These are phyloP conservation scores for California macrophylla DNA, from an alignment of 441 rosid genomes.

Conservation along the genomic window DNA sequence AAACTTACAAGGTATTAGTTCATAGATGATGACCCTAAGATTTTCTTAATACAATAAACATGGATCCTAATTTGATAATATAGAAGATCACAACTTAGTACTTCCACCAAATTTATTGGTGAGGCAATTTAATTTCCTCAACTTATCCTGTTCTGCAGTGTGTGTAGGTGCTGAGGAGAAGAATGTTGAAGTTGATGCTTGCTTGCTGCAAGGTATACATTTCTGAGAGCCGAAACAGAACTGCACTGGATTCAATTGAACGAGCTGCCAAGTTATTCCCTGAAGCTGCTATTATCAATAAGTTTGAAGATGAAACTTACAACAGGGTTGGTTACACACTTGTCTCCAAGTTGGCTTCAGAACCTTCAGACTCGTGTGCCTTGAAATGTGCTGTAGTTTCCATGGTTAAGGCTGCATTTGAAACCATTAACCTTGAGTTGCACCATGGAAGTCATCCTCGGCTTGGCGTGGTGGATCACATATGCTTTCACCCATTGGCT, in stretches of 20 bases:
- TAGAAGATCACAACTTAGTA: conserved; percentile 4
- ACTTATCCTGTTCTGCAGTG: conserved; percentile 23
- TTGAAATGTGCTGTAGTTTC: conserved; percentile 46
- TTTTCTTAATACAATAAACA: too few species aligned
- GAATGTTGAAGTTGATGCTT: conserved; percentile 59
- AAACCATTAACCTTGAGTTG: conserved; percentile 44
- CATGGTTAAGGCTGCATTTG: conserved; percentile 70
- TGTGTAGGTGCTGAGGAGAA: conserved; percentile 18
- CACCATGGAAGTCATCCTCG: conserved; percentile 80
- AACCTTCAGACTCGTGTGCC: conserved; percentile 29
- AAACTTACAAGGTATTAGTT: too few species aligned
- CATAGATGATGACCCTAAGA: too few species aligned
- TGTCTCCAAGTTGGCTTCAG: conserved; percentile 40
- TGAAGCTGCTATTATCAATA: conserved; percentile 57
- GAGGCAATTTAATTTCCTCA: conserved; percentile 15
- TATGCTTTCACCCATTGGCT: conserved; percentile 76
- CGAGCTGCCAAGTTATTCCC: conserved; percentile 51
- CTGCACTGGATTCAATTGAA: conserved; percentile 58
- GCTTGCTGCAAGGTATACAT: conserved; percentile 76
- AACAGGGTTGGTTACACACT: conserved; percentile 78
- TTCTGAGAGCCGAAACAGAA: conserved; percentile 60
- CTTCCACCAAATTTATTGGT: conserved; percentile 18
- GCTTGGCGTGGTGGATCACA: conserved; percentile 85
- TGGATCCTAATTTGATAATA: too few species aligned
- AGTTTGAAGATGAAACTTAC: conserved; percentile 64